phyloP scores from a whole-genome alignment of 1,139 yeast species.

The Magnusiomyces starmeri region DNA sequence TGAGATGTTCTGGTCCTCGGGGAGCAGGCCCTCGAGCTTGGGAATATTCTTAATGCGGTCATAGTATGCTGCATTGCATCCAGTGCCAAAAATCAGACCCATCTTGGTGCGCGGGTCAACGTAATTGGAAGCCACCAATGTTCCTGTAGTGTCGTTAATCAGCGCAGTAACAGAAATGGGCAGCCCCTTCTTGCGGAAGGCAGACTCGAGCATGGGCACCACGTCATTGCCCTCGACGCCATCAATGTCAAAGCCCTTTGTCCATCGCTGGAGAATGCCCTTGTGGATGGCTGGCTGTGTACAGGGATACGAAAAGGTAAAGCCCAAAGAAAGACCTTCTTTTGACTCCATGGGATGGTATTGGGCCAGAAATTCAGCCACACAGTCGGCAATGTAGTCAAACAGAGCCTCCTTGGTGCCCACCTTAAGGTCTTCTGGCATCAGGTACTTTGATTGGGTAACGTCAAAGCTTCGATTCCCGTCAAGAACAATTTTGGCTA shows the following conservation, averaged over 20 bases:
- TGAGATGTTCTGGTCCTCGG: slow-evolving; percentile 47
- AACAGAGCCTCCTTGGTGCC: slow-evolving; percentile 72
- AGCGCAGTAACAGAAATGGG: slow-evolving; percentile 87
- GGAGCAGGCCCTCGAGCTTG: slow-evolving; percentile 67
- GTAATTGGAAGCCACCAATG: slow-evolving; percentile 91
- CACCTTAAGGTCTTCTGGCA: slow-evolving; percentile 71
- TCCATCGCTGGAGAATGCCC: slow-evolving; percentile 93
- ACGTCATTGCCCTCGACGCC: slow-evolving; percentile 94
- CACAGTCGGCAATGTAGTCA: slow-evolving; percentile 77
- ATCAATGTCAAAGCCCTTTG: slow-evolving; percentile 92
- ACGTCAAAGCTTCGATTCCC: slow-evolving; percentile 78
- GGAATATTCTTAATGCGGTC: slow-evolving; percentile 71
- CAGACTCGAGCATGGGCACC: slow-evolving; percentile 79
- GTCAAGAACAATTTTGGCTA: slow-evolving; percentile 70
- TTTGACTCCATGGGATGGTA: slow-evolving; percentile 36
- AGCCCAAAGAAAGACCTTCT: slow-evolving; percentile 65
- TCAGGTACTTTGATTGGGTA: slow-evolving; percentile 66
- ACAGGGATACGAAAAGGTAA: slow-evolving; percentile 93
- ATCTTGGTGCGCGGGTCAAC: slow-evolving; percentile 81
- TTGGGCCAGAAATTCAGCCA: slow-evolving; percentile 53
- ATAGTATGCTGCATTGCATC: slow-evolving; percentile 93
- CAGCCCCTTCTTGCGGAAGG: slow-evolving; percentile 54
- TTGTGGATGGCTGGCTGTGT: slow-evolving; percentile 74
- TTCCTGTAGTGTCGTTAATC: slow-evolving; percentile 96
- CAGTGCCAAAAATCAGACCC: slow-evolving; percentile 97